Evolutionary conservation across 2,329 filamentous ascomycete genomes (phyloP).

Genomic region (Phyllosticta paracitricarpa): DNA sequence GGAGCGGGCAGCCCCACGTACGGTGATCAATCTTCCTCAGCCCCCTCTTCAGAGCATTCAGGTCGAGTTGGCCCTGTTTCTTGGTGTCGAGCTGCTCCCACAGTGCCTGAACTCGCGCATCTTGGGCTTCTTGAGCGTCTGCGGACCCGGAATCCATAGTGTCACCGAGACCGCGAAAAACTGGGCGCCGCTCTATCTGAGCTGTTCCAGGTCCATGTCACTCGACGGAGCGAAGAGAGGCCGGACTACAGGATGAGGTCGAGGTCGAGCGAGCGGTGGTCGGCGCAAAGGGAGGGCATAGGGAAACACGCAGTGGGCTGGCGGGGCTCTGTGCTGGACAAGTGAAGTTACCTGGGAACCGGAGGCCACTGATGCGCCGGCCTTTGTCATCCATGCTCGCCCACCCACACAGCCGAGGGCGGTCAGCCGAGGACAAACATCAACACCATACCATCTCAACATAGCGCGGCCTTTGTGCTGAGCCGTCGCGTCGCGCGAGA

Average conservation of each 20-base stretch:
- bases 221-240: not conserved
- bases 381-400: not conserved
- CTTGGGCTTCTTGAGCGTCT: constrained; percentile 68
- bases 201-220: constrained; percentile 28
- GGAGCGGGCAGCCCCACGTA: constrained; percentile 36
- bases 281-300: constrained; percentile 11
- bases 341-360: not conserved
- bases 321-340: constrained; percentile 7
- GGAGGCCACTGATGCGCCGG: not conserved
- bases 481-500: not conserved
- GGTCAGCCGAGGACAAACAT: constrained; percentile 14
- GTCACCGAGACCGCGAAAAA: constrained; percentile 4
- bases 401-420: constrained; percentile 10
- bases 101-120: constrained; percentile 71
- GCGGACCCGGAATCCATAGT: constrained; percentile 67
- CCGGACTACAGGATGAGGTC: not conserved
- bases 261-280: constrained; percentile 13
- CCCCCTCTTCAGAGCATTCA: constrained; percentile 74
- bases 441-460: not conserved
- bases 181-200: constrained; percentile 21
- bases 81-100: constrained; percentile 76
- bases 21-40: constrained; percentile 86
- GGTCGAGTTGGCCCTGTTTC: constrained; percentile 68
- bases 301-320: not conserved
- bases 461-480: not conserved